Evolutionary conservation across 352 stramenopile species (phyloP), one percentile per base, ranked within the genome.

Genomic region (Peronosclerospora sorghi): DNA sequence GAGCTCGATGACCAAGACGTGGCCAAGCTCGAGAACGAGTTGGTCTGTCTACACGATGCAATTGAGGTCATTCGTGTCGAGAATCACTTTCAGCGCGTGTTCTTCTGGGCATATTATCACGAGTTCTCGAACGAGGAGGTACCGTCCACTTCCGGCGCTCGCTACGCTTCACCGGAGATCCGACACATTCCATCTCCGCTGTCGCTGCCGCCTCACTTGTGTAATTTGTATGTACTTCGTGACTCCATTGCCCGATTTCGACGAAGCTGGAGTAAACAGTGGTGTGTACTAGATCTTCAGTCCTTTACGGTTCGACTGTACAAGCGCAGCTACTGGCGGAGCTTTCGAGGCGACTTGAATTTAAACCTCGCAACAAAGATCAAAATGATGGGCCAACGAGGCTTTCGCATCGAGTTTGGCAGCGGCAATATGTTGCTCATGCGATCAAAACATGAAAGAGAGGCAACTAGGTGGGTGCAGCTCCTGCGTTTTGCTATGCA

Each of bases 271-370:
- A 71, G 71, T 54, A 89, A 89, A 47, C 73, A 73, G 15, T 89
- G 71, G 71, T 77, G 80, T 51, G 73, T 65, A 24, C 41, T 89
- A 12, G 77, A 89, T 43, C 83, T 86, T 44, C 62, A 69, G 37
- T 41, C 51, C 6, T 74, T 67, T 4, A 32, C 72, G 15, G 40
- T 85, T 10, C 57, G 57, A 48, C 71, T 89, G 58, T 84, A 75
- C 58, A 83, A 86, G 48, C 69, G 77, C 29, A 89, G 73, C 51
- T 89, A 86, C 54, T 86, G 77, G 77, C 75, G 75, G 40, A 63
- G 61, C 13, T 58, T 54, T 32, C 69, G 75, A 19, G 76, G 73
- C 2, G 61, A 66, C 18, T 28, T 88, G 17, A 71, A 88, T 41
- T 36, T 88, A 51, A 65, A 60, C 19, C 60, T 50, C 0, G 64